Conservation (phyloP, 2,329 filamentous ascomycete genomes). For the Sordariomycetes sp. region DNA sequence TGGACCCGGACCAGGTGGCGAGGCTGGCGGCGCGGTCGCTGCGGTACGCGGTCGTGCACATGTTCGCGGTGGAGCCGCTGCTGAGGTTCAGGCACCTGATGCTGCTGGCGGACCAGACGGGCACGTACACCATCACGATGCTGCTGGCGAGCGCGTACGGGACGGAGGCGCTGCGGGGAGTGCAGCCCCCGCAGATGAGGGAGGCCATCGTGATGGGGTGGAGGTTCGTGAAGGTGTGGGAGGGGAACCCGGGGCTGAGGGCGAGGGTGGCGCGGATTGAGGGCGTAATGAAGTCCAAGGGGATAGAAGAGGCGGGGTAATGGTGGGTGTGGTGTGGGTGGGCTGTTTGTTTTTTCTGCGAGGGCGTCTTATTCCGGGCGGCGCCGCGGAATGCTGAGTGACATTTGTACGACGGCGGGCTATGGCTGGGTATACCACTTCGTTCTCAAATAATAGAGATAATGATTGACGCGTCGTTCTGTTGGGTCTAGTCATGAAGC, state of each 20-base stretch:
- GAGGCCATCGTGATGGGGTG: constrained; percentile 4
- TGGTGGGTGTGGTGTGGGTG: background rate
- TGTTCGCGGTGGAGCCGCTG: constrained; percentile 9
- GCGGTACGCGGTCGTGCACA: constrained; percentile 7
- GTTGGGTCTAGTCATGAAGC: background rate
- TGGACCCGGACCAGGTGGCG: background rate
- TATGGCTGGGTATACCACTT: no score
- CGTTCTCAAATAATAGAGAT: no score
- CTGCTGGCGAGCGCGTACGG: constrained; percentile 9
- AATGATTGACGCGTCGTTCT: background rate
- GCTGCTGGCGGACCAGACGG: constrained; percentile 10
- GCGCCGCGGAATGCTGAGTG: no score
- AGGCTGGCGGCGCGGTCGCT: constrained; percentile 3
- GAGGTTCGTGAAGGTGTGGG: constrained; percentile 5
- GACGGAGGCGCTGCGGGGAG: constrained; percentile 4
- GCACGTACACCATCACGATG: constrained; percentile 8
- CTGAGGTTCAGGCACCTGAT: constrained; percentile 9
- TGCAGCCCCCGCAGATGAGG: constrained; percentile 7
- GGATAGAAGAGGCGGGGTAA: background rate
- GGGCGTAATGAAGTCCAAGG: background rate
- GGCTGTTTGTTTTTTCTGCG: background rate
- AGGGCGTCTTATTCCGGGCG: no score
- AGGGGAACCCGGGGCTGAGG: constrained; percentile 1
- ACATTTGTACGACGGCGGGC: no score
- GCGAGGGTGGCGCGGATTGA: background rate